Evolutionary conservation across 805 yeast genomes (phyloP), one percentile per base, ranked within the genome.

Genomic region (Monosporozyma aquatica): DNA sequence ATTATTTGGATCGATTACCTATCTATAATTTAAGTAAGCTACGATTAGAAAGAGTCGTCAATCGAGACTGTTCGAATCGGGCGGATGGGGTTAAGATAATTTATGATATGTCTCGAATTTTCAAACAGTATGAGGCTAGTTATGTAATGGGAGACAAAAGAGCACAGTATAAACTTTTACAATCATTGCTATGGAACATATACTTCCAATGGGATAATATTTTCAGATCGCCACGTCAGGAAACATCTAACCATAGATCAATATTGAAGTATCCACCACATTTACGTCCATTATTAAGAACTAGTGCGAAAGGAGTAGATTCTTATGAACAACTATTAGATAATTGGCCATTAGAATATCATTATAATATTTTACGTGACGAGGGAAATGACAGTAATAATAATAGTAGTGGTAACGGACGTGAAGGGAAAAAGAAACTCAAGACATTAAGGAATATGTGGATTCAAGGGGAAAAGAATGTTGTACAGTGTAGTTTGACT

Each of bases 301-400:
- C 32, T 36, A 22, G n/a, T 23, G n/a, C 11, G 6, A 11, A 18
- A 14, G 11, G 2, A 24, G n/a, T n/a, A n/a, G n/a, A 25, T n/a
- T 24, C 26, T 10, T 35, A 36, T 10, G 10, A 24, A 3, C 6
- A 13, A 5, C 23, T 47, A 22, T 20, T 27, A 8, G 14, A 28
- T 5, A 6, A 38, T 30, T 47, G 51, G 51, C 51, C 51, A 4
- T 9, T 17, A 2, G 43, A 41, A 18, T 14, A 26, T n/a, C 47
- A 47, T 23, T 26, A 15, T 11, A 21, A 29, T 9, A 18, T 42
- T n/a, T 24, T 28, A 13, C 30, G 18, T 14, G 20, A 25, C 21
- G 27, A 11, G 14, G 14, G 18, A 18, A 17, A 28, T 15, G 35
- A 11, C 11, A 10, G 6, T 15, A n/a, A 20, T 10, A 15, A 13